These are phyloP conservation scores for Calonectria crousiana DNA, from an alignment of 2,329 filamentous ascomycete species.

Conservation along the genomic window DNA sequence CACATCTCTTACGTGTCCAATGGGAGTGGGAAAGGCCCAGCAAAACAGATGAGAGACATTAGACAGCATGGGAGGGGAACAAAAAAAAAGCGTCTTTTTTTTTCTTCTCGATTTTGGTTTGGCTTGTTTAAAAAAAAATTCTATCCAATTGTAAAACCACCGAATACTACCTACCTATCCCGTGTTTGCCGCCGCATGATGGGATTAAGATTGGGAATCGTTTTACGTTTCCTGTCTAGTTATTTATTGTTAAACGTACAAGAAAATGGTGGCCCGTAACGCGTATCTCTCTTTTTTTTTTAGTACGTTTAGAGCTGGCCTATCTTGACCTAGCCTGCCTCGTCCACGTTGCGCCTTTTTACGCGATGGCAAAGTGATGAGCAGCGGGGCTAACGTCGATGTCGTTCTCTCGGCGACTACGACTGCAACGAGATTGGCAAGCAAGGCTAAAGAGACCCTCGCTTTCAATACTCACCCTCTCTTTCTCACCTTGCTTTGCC, in stretches of 20 bases:
- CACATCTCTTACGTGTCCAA: slow-evolving; percentile 25
- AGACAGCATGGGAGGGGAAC: background rate
- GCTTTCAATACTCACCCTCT: background rate
- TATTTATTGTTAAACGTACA: slow-evolving; percentile 14
- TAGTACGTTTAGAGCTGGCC: slow-evolving; percentile 6
- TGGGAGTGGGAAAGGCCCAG: background rate
- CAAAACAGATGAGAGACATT: slow-evolving; percentile 16
- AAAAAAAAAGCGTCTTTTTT: slow-evolving; percentile 9
- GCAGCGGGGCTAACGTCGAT: slow-evolving; percentile 32
- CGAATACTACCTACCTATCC: slow-evolving; percentile 11
- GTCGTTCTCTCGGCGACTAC: slow-evolving; percentile 28
- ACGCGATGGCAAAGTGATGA: slow-evolving; percentile 38
- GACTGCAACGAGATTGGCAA: slow-evolving; percentile 11
- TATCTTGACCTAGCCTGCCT: slow-evolving; percentile 28
- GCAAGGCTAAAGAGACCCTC: slow-evolving; percentile 14
- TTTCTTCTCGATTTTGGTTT: background rate
- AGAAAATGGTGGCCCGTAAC: slow-evolving; percentile 12
- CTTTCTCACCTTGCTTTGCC: slow-evolving; percentile 7
- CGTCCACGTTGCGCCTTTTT: slow-evolving; percentile 47
- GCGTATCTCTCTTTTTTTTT: slow-evolving; percentile 14
- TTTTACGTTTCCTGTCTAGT: slow-evolving; percentile 23
- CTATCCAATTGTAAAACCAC: slow-evolving; percentile 10
- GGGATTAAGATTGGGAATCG: slow-evolving; percentile 11
- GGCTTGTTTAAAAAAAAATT: background rate
- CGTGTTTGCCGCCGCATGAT: slow-evolving; percentile 10